phyloP scores from a whole-genome alignment of 208 protist species.

The Leishmania turanica region DNA sequence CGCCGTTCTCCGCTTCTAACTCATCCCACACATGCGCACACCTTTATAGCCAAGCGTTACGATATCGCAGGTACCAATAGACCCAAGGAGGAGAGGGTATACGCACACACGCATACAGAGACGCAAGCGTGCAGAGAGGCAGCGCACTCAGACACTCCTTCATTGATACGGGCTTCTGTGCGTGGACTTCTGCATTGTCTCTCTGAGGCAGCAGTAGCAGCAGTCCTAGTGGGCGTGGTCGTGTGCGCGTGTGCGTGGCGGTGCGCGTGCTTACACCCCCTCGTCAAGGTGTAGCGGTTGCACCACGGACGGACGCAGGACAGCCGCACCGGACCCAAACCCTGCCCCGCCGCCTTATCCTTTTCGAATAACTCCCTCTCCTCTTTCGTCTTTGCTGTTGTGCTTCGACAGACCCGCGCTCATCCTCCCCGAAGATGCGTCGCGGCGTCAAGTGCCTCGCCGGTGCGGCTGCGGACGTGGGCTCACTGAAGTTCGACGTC shows the following conservation, averaged over 20 bases:
- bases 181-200: neutral
- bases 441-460: constrained; percentile 21
- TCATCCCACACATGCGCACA: neutral
- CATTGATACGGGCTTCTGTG: neutral
- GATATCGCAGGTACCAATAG: neutral
- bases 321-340: neutral
- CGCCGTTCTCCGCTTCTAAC: neutral
- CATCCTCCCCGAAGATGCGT: constrained; percentile 22
- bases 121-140: neutral
- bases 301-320: neutral
- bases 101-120: neutral
- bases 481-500: constrained; percentile 50
- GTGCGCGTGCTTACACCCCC: neutral
- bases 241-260: neutral
- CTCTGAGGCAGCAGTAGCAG: neutral
- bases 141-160: neutral
- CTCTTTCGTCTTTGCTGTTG: neutral
- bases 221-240: neutral
- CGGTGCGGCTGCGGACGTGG: constrained; percentile 25
- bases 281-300: neutral
- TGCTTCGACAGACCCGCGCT: neutral
- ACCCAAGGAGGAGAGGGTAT: constrained; percentile 1
- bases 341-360: neutral
- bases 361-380: neutral
- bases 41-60: neutral